Conservation (phyloP, 371 early-diverging fungal species). For the Lichtheimia ornata region DNA sequence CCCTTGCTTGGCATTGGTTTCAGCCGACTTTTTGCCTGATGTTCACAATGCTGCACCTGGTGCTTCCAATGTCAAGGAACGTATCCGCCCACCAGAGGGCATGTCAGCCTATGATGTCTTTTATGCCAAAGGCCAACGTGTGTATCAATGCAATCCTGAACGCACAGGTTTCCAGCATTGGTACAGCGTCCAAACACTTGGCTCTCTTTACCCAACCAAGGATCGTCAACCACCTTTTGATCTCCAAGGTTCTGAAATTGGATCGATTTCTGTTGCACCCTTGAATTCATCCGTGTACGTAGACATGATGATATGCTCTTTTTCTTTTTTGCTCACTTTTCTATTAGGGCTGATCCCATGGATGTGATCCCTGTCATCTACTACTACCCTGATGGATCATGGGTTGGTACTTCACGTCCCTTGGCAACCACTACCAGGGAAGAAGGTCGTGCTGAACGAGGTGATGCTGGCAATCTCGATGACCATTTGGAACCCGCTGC, state of each 20-base stretch:
- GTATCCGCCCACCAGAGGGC: constrained; percentile 33
- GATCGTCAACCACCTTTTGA: constrained; percentile 32
- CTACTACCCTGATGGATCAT: constrained; percentile 42
- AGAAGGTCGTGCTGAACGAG: constrained; percentile 34
- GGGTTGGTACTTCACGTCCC: constrained; percentile 35
- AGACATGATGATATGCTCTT: background rate
- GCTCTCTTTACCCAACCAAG: constrained; percentile 35
- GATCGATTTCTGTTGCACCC: constrained; percentile 34
- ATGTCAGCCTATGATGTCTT: constrained; percentile 35
- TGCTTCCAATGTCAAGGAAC: constrained; percentile 26
- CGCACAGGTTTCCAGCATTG: constrained; percentile 37
- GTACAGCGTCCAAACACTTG: constrained; percentile 48
- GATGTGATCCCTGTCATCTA: constrained; percentile 36
- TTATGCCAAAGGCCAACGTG: constrained; percentile 38
- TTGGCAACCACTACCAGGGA: constrained; percentile 36
- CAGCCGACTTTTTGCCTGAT: constrained; percentile 25
- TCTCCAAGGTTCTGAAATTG: constrained; percentile 30
- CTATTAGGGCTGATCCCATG: constrained; percentile 30
- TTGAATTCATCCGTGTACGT: constrained; percentile 26
- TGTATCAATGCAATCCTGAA: constrained; percentile 49
- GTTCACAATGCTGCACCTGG: constrained; percentile 26
- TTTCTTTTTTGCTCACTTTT: background rate
- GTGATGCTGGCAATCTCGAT: constrained; percentile 34
- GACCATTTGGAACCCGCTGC: constrained; percentile 31
- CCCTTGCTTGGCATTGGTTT: constrained; percentile 1